These are phyloP conservation scores for Zangia roseola DNA, from an alignment of 768 basidiomycete species.

Conservation along the genomic window DNA sequence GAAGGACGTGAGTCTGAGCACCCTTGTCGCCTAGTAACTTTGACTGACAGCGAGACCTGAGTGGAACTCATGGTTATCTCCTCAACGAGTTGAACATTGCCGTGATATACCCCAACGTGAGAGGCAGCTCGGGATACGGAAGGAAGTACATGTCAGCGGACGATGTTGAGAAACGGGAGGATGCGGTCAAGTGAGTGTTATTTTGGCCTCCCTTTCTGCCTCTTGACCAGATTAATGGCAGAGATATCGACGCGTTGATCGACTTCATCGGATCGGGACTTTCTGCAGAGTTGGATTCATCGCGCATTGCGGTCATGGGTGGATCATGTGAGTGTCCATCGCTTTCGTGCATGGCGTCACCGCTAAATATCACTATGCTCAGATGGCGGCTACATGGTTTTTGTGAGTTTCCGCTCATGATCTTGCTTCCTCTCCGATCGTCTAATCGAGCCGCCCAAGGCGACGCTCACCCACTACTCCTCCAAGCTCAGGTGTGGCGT, in stretches of 20 bases:
- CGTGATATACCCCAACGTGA: conserved; percentile 42
- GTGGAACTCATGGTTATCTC: conserved; percentile 39
- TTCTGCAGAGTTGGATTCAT: conserved; percentile 33
- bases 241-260: conserved; percentile 40
- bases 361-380: neutral
- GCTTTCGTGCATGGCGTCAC: neutral
- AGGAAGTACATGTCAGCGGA: conserved; percentile 39
- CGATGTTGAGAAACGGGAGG: conserved; percentile 43
- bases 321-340: conserved; percentile 35
- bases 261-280: conserved; percentile 34
- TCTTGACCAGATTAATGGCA: conserved; percentile 7
- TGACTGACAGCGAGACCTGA: conserved; percentile 10
- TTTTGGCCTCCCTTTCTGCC: neutral
- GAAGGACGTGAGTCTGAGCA: conserved; percentile 28
- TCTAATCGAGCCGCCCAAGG: conserved; percentile 25
- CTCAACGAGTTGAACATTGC: conserved; percentile 41
- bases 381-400: conserved; percentile 44
- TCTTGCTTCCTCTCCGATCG: neutral
- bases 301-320: conserved; percentile 42
- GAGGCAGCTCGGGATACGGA: conserved; percentile 43
- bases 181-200: conserved; percentile 38
- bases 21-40: neutral
- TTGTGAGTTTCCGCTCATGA: conserved; percentile 24
- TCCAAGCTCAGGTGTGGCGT: conserved; percentile 40
- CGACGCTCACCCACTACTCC: conserved; percentile 41